Evolutionary conservation across 2,329 filamentous ascomycete species (phyloP).

Genomic region (Talaromyces sp.): DNA sequence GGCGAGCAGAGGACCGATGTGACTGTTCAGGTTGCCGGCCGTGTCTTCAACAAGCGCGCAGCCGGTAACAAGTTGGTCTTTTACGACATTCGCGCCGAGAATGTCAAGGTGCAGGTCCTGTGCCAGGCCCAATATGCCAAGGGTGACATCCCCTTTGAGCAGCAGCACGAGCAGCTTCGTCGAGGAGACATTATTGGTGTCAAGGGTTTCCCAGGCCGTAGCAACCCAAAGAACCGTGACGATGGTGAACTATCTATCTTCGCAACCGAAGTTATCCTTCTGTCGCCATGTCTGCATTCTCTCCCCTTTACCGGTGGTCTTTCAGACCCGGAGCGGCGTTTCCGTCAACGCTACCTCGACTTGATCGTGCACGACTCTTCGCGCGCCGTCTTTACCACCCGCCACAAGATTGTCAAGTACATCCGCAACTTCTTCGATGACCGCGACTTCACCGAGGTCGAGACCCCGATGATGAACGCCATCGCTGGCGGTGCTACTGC

Average conservation of each 20-base stretch:
- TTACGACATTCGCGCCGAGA: conserved; percentile 77
- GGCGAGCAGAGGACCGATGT: conserved; percentile 76
- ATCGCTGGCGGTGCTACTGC: conserved; percentile 95
- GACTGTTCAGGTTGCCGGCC: conserved; percentile 70
- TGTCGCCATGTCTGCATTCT: conserved; percentile 88
- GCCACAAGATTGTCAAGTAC: conserved; percentile 82
- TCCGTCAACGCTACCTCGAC: conserved; percentile 90
- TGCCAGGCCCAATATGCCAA: conserved; percentile 77
- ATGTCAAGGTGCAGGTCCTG: conserved; percentile 81
- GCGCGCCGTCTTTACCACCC: conserved; percentile 75
- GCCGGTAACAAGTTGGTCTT: conserved; percentile 83
- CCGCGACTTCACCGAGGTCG: conserved; percentile 84
- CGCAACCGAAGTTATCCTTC: conserved; percentile 74
- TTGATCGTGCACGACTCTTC: conserved; percentile 93
- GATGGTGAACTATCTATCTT: conserved; percentile 94
- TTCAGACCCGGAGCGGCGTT: conserved; percentile 90
- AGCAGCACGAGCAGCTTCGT: conserved; percentile 83
- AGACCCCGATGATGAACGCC: conserved; percentile 96
- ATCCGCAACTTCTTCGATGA: conserved; percentile 85
- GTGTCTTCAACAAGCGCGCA: conserved; percentile 83
- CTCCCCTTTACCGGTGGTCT: conserved; percentile 91
- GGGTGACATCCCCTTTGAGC: conserved; percentile 66
- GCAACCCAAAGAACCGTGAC: conserved; percentile 79
- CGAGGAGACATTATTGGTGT: conserved; percentile 91
- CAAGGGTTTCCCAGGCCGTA: conserved; percentile 76